These are phyloP conservation scores for Parathielavia appendiculata DNA, from an alignment of 495 filamentous ascomycete genomes.

Conservation along the genomic window DNA sequence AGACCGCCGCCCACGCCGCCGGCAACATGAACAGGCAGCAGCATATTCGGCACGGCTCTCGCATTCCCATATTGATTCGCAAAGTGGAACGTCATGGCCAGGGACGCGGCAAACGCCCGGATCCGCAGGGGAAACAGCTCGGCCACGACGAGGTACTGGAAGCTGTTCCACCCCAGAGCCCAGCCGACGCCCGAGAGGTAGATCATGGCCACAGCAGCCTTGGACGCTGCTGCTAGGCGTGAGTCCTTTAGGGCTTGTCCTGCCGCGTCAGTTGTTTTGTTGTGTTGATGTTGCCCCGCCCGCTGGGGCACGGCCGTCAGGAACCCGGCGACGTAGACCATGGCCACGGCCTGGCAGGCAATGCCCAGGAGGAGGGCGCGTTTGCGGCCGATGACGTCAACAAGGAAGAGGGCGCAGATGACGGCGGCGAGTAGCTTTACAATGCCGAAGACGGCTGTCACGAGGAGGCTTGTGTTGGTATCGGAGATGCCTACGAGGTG, in stretches of 20 bases:
- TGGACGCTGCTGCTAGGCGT: conserved; percentile 37
- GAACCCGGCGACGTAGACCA: conserved; percentile 66
- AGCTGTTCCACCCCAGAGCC: conserved; percentile 65
- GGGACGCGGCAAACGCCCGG: conserved; percentile 45
- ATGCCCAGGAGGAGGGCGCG: conserved; percentile 62
- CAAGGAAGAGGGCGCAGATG: conserved; percentile 63
- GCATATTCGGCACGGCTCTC: conserved; percentile 54
- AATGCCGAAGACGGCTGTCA: conserved; percentile 66
- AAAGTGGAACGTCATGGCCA: conserved; percentile 60
- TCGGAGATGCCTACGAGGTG: conserved; percentile 57
- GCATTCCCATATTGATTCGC: conserved; percentile 69
- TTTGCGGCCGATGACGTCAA: conserved; percentile 70
- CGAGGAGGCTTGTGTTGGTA: conserved; percentile 56
- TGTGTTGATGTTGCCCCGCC: conserved; percentile 30
- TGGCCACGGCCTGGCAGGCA: conserved; percentile 54
- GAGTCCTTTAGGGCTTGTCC: conserved; percentile 28
- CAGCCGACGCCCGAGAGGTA: conserved; percentile 62
- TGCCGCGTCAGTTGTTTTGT: too few relatives aligned
- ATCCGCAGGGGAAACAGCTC: conserved; percentile 67
- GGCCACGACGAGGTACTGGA: conserved; percentile 68
- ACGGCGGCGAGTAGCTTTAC: conserved; percentile 61
- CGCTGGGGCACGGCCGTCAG: conserved; percentile 50
- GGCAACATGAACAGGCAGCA: conserved; percentile 37
- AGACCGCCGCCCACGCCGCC: conserved; percentile 49
- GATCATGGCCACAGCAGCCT: conserved; percentile 60